A percentile compares a stretch with the other conserved stretches of the same genome.
Conservation (phyloP, 768 basidiomycete genomes). For the Boletus sp. region DNA sequence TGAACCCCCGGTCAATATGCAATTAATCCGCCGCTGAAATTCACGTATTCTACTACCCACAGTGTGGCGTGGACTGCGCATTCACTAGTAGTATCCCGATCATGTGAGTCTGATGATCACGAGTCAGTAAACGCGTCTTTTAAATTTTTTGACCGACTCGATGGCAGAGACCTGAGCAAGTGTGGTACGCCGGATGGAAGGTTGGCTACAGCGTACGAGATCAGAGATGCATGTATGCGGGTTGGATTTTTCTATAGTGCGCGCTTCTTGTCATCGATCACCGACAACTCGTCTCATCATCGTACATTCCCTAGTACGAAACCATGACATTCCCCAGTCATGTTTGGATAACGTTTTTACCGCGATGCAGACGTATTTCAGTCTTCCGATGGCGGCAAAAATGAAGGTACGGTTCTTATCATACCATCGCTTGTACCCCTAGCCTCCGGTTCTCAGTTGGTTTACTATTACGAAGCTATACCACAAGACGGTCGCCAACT, state of each 20-base stretch:
- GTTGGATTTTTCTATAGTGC: slow-evolving; percentile 86
- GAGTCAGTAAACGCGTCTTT: not conserved
- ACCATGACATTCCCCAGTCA: slow-evolving; percentile 67
- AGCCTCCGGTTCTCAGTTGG: not conserved
- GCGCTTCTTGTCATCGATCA: slow-evolving; percentile 4
- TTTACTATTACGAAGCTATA: slow-evolving; percentile 49
- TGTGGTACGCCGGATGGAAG: slow-evolving; percentile 32
- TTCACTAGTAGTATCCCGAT: slow-evolving; percentile 26
- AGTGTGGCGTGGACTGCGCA: slow-evolving; percentile 14
- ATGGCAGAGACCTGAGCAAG: slow-evolving; percentile 20
- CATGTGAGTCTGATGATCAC: slow-evolving; percentile 18
- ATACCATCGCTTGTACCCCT: not conserved
- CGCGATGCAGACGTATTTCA: slow-evolving; percentile 63
- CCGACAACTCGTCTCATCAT: not conserved
- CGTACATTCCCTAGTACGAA: slow-evolving; percentile 53
- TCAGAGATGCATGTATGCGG: slow-evolving; percentile 74
- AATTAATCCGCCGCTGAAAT: too few relatives aligned
- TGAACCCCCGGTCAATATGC: too few relatives aligned
- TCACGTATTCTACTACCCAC: too few relatives aligned
- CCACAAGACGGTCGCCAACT: slow-evolving; percentile 63
- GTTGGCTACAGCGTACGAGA: slow-evolving; percentile 48
- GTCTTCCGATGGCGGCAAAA: slow-evolving; percentile 59
- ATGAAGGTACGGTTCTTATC: slow-evolving; percentile 48
- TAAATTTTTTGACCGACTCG: not conserved
- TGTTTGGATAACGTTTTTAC: slow-evolving; percentile 46